These are phyloP conservation scores for Ceratobasidium sp. DNA, from an alignment of 1,284 basidiomycete species.

Conservation along the genomic window DNA sequence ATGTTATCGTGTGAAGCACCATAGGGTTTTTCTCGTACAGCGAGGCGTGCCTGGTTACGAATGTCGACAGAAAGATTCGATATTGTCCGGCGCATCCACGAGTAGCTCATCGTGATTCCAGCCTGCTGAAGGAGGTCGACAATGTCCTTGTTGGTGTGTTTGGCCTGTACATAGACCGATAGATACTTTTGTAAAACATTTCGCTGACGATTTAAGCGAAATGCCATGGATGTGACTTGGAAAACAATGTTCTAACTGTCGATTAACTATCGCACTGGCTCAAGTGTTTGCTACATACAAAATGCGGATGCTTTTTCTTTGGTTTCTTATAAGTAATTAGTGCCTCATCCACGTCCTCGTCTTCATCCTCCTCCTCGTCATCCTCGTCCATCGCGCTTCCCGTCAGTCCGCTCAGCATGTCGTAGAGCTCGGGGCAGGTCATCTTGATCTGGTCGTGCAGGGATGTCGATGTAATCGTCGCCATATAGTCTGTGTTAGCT, in stretches of 20 bases:
- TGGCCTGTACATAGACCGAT: not conserved
- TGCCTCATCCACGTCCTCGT: not conserved
- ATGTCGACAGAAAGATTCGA: not conserved
- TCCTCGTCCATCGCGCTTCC: not conserved
- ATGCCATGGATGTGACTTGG: conserved; percentile 2
- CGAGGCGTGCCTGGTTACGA: not conserved
- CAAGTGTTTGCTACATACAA: not conserved
- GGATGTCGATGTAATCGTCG: not conserved
- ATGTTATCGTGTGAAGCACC: conserved; percentile 4
- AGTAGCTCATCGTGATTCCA: conserved; percentile 16
- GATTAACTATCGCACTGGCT: not conserved
- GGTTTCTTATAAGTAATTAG: not conserved
- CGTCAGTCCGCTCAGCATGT: not conserved
- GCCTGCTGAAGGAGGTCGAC: conserved; percentile 1
- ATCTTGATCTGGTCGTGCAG: not conserved
- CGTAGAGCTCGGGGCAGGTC: not conserved
- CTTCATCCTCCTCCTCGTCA: not conserved
- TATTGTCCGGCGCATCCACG: not conserved
- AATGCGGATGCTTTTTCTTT: not conserved
- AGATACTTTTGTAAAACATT: not conserved
- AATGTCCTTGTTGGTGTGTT: conserved; percentile 5
- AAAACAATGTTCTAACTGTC: not conserved
- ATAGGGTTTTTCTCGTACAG: not conserved
- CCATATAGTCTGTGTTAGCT: not conserved
- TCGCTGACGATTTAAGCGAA: not conserved